phyloP scores from a whole-genome alignment of 352 stramenopile genomes.

The Phytophthora ohioensis region DNA sequence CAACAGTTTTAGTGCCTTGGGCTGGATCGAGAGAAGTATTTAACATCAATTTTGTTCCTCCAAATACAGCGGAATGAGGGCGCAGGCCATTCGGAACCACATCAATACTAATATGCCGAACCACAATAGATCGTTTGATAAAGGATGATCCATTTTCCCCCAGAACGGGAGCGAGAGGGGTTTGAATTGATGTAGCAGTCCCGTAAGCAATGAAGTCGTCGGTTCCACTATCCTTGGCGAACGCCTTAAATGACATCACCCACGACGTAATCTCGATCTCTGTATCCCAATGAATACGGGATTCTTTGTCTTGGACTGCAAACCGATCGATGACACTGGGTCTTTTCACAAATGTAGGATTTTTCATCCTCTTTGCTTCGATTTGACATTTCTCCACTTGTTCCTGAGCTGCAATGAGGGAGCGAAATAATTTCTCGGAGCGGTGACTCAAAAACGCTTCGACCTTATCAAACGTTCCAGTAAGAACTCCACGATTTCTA shows the following conservation, averaged over 20 bases:
- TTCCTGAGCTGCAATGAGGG: constrained; percentile 17
- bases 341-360: neutral
- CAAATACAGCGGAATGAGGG: constrained; percentile 32
- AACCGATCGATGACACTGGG: constrained; percentile 3
- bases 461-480: constrained; percentile 27
- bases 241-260: constrained; percentile 33
- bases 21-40: constrained; percentile 12
- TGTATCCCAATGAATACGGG: constrained; percentile 27
- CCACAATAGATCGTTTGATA: constrained; percentile 24
- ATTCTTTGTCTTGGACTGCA: constrained; percentile 1
- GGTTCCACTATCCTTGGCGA: constrained; percentile 19
- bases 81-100: constrained; percentile 20
- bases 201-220: constrained; percentile 33
- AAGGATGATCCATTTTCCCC: constrained; percentile 20
- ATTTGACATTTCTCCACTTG: constrained; percentile 25
- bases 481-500: constrained; percentile 19
- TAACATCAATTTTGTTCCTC: constrained; percentile 19
- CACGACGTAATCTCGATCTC: constrained; percentile 34
- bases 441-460: constrained; percentile 29
- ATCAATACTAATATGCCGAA: constrained; percentile 34
- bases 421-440: constrained; percentile 35
- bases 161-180: constrained; percentile 13
- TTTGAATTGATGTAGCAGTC: constrained; percentile 31
- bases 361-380: constrained; percentile 27
- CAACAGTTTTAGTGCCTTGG: constrained; percentile 18